Evolutionary conservation across 768 basidiomycete genomes (phyloP), one percentile per base, ranked within the genome.

Genomic region (Psilocybe azurescens): DNA sequence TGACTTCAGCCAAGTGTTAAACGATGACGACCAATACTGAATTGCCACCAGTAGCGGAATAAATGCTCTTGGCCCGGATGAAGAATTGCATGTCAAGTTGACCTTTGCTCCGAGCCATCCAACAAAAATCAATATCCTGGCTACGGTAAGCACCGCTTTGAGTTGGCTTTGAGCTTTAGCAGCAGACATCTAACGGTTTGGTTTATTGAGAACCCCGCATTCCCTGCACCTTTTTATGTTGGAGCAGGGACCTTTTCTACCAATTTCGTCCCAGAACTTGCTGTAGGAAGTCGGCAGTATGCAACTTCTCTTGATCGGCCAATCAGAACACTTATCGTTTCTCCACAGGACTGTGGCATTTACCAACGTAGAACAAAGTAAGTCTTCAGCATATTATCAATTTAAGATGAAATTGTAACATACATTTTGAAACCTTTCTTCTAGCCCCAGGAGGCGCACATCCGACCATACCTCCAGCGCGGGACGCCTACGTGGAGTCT

Each of bases 311-410:
- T 53, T 28, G 30, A 50, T 44, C 20, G 16, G 18, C 20, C 14
- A 44, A 29, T 48, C 16, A 33, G 29, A 29, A 29, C 50, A 24
- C 6, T 24, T 9, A 32, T 39, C 10, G 28, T 49, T 5, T 47
- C 56, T 28, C 13, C 30, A 30, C 59, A 82, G 81, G 54, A 67
- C 63, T 41, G 60, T 80, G 39, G 65, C 56, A 16, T 78, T 79
- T 67, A 74, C 71, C 10, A 77, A 78, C 56, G 78, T 79, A 16
- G 69, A 74, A 20, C 64, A 69, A 49, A 80, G 80, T 81, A 65
- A 66, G 74, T 56, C 10, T 14, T 10, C 9, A 6, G 14, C 3
- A 24, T 8, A 18, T 36, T 53, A 24, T 38, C 13, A n/a, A n/a
- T 36, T 16, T 24, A 52, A n/a, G 38, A 32, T 50, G 30, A 20